Evolutionary conservation across 768 basidiomycete genomes (phyloP).

Genomic region (Kwoniella sp.): DNA sequence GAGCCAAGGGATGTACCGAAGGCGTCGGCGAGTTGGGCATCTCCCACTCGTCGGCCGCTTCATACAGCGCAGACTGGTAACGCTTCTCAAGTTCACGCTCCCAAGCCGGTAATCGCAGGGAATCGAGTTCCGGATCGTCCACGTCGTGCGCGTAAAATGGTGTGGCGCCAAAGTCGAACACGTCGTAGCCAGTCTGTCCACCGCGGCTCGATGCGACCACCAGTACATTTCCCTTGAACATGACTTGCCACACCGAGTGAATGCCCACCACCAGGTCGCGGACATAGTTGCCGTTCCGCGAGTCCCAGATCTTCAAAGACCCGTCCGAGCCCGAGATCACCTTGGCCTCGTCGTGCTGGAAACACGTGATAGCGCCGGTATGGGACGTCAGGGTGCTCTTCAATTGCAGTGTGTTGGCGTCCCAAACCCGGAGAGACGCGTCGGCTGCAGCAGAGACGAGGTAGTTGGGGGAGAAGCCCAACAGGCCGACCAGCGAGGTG

Average conservation of each 20-base stretch:
- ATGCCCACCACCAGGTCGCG: constrained; percentile 86
- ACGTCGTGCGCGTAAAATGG: constrained; percentile 15
- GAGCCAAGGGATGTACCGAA: background rate
- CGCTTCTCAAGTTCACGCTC: constrained; percentile 1
- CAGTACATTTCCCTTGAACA: constrained; percentile 88
- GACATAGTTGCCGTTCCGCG: constrained; percentile 76
- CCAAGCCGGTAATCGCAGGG: constrained; percentile 25
- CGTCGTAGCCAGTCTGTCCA: constrained; percentile 50
- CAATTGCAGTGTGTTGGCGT: constrained; percentile 74
- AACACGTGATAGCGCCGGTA: constrained; percentile 97
- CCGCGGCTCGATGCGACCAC: constrained; percentile 66
- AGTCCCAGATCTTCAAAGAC: constrained; percentile 96
- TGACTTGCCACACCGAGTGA: constrained; percentile 95
- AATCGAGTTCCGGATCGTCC: constrained; percentile 34
- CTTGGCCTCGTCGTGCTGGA: constrained; percentile 97
- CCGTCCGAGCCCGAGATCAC: constrained; percentile 93
- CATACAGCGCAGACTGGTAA: background rate
- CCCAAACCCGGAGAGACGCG: constrained; percentile 90
- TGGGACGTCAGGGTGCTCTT: constrained; percentile 81
- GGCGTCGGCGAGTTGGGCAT: background rate
- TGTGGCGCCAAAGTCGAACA: constrained; percentile 43
- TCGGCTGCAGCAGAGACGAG: constrained; percentile 96
- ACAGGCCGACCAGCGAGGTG: constrained; percentile 87
- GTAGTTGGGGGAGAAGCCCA: constrained; percentile 80
- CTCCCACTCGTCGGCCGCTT: background rate